phyloP scores from a whole-genome alignment of 345 rosid species.

The Draba incana region DNA sequence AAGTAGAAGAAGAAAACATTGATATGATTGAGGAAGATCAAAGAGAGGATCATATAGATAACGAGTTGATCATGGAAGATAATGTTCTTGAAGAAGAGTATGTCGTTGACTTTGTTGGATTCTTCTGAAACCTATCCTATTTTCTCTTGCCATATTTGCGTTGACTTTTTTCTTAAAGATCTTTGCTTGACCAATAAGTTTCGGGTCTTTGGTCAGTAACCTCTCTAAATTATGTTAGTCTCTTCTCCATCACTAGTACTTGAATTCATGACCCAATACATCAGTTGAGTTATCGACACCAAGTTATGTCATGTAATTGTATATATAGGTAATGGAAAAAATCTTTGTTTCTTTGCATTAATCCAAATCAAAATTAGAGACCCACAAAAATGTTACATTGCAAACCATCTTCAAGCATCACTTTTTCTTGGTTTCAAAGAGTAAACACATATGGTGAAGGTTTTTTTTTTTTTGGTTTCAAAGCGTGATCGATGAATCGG shows the following conservation, averaged over 20 bases:
- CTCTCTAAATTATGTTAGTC: too few species aligned
- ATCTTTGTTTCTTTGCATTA: background rate
- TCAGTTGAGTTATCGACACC: too few species aligned
- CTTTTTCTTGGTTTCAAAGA: constrained; percentile 3
- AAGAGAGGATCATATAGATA: constrained; percentile 20
- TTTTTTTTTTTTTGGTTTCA: background rate
- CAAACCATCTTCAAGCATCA: constrained; percentile 25
- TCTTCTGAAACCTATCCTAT: constrained; percentile 31
- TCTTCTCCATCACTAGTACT: too few species aligned
- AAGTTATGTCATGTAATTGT: constrained; percentile 1
- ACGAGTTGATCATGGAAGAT: constrained; percentile 35
- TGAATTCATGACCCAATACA: too few species aligned
- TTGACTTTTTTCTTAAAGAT: constrained; percentile 26
- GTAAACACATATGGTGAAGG: constrained; percentile 2
- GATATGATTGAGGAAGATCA: constrained; percentile 29
- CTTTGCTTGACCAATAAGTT: background rate
- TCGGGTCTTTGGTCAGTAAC: too few species aligned
- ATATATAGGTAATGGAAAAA: background rate
- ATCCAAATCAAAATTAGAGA: constrained; percentile 33
- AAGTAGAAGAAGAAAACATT: constrained; percentile 31
- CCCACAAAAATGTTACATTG: constrained; percentile 22
- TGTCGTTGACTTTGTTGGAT: constrained; percentile 41
- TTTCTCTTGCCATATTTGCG: constrained; percentile 2
- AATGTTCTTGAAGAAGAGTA: constrained; percentile 3
- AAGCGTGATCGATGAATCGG: constrained; percentile 25